Conservation (phyloP, 1,284 basidiomycete species). For the Xanthoconium separans region DNA sequence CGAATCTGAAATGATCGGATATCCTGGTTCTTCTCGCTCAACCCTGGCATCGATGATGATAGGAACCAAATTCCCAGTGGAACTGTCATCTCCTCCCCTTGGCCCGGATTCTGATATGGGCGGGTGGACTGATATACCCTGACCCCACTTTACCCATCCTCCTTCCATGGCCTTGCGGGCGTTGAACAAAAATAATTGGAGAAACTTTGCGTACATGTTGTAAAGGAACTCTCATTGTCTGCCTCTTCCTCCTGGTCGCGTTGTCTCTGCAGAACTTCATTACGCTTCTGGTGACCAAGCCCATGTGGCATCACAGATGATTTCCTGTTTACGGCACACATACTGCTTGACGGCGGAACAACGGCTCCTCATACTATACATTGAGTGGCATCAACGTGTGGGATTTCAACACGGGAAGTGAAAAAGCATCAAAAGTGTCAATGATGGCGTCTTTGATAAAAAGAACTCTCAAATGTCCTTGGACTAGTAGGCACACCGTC, state of each 20-base stretch:
- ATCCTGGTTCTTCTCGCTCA: slow-evolving; percentile 1
- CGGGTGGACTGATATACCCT: slow-evolving; percentile 31
- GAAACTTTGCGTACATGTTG: too few relatives aligned
- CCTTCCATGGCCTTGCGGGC: slow-evolving; percentile 37
- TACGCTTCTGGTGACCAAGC: too few relatives aligned
- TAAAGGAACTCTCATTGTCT: too few relatives aligned
- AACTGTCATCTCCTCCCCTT: slow-evolving; percentile 40
- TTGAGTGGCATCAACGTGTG: slow-evolving; percentile 45
- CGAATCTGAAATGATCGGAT: slow-evolving; percentile 7
- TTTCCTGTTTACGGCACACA: too few relatives aligned
- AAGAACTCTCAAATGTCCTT: slow-evolving; percentile 1
- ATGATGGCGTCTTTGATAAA: slow-evolving; percentile 55
- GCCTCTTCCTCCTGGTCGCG: too few relatives aligned
- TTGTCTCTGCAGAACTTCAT: too few relatives aligned
- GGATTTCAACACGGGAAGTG: slow-evolving; percentile 38
- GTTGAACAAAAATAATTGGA: too few relatives aligned
- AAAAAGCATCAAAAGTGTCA: slow-evolving; percentile 48
- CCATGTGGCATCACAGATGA: too few relatives aligned
- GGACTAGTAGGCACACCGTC: slow-evolving; percentile 20
- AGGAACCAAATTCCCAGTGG: slow-evolving; percentile 31
- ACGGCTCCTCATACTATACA: too few relatives aligned
- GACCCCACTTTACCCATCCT: too few relatives aligned
- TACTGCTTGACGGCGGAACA: too few relatives aligned
- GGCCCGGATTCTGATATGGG: slow-evolving; percentile 35
- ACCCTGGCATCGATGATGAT: slow-evolving; percentile 15